These are phyloP conservation scores for Cyanophora paradoxa DNA, from an alignment of 78 protist species.

Conservation along the genomic window DNA sequence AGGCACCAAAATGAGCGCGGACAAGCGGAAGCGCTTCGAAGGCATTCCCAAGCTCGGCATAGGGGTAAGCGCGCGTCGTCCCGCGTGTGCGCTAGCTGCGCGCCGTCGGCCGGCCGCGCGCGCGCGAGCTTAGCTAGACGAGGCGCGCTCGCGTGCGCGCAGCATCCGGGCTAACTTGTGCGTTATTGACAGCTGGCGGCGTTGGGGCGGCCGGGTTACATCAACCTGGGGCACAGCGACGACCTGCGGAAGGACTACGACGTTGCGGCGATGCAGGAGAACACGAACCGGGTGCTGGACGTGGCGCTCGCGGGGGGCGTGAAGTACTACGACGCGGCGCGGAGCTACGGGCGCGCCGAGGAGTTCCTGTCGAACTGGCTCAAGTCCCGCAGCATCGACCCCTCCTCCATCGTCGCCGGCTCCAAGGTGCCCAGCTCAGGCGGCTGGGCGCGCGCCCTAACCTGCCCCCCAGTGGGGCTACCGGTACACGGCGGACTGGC, in stretches of 20 bases:
- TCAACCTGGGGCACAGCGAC: constrained; percentile 2
- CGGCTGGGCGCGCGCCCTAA: too few relatives aligned
- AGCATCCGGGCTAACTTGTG: too few relatives aligned
- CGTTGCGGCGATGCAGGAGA: not conserved
- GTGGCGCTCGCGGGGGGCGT: not conserved
- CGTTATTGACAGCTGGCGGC: too few relatives aligned
- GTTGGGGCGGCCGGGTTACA: not conserved
- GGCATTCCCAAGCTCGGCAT: too few relatives aligned
- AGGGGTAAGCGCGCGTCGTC: too few relatives aligned
- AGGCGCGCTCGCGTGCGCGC: too few relatives aligned
- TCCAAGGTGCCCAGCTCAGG: not conserved
- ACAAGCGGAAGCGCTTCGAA: too few relatives aligned
- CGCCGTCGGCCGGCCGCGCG: too few relatives aligned
- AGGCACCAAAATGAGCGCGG: too few relatives aligned
- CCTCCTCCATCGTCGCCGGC: not conserved
- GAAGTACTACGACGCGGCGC: constrained; percentile 5
- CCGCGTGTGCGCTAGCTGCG: too few relatives aligned
- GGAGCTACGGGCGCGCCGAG: constrained; percentile 1
- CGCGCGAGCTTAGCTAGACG: too few relatives aligned
- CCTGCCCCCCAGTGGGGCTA: constrained; percentile 18
- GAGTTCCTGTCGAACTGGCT: constrained; percentile 5
- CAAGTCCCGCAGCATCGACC: not conserved
- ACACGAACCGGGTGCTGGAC: not conserved
- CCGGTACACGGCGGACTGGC: constrained; percentile 14
- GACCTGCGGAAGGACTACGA: not conserved